Evolutionary conservation across 2,329 filamentous ascomycete genomes (phyloP), one percentile per base, ranked within the genome.

Genomic region (Massarina eburnea): DNA sequence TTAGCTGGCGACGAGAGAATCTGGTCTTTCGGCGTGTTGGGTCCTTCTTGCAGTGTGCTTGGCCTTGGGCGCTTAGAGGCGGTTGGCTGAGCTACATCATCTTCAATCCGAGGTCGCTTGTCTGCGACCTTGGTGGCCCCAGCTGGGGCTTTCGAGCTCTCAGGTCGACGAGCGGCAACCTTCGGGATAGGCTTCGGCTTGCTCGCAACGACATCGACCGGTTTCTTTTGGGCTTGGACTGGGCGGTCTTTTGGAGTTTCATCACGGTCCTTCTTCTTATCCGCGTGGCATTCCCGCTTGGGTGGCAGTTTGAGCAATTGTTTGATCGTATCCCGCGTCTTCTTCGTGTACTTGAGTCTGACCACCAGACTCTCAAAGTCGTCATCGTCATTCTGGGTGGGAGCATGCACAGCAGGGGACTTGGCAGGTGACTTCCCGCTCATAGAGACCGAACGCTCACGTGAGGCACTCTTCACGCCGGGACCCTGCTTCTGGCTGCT

Each of bases 331-430:
- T 55, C 77, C 76, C 32, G 71, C 61, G 47, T 39, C 39, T 46
- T 49, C 55, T 75, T 79, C 14, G 76, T 75, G 55, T 80, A 81
- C 48, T 73, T 79, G 32, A 81, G 59, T 50, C 71, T 78, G 20
- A 80, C 73, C 35, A 80, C 64, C 27, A 77, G 66, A 19, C 48
- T 60, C 24, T 30, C 21, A 8, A 53, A 30, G 8, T 53, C 47
- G 14, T 43, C 22, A 27, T 54, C 45, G 17, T 59, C 51, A 18
- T 29, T 45, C 8, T 42, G 48, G 30, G 37, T 49, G 34, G 51
- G 32, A 26, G 53, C 36, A 33, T 51, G 47, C 34, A 41, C 38
- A 36, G 41, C 53, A 24, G 66, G 60, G 22, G 60, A 57, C 29
- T 63, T 66, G 34, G 44, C 52, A 29, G 65, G 61, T 20, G 61